phyloP scores from a whole-genome alignment of 345 rosid genomes.

The Orychophragmus violaceus region DNA sequence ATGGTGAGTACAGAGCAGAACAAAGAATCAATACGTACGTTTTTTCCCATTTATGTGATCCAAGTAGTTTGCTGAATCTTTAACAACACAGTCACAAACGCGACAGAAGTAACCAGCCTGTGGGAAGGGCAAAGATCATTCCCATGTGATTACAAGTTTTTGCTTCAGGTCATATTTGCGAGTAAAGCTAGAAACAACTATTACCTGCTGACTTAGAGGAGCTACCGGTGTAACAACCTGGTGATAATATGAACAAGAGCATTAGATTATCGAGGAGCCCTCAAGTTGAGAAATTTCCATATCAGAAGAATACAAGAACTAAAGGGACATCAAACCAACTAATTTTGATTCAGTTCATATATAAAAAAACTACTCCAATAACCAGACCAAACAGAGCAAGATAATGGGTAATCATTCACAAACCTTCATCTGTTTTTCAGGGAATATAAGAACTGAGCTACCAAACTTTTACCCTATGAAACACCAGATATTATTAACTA shows the following conservation, averaged over 20 bases:
- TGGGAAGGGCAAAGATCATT: conserved; percentile 17
- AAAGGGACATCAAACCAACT: background rate
- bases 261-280: background rate
- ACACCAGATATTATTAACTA: background rate
- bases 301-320: too few species aligned
- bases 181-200: background rate
- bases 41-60: conserved; percentile 98
- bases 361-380: background rate
- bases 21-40: conserved; percentile 45
- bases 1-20: background rate
- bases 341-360: background rate
- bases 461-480: background rate
- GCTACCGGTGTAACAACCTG: conserved; percentile 99
- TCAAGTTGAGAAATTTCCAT: background rate
- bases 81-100: conserved; percentile 89
- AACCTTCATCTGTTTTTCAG: background rate
- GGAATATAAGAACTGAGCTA: background rate
- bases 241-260: background rate
- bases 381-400: background rate
- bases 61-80: conserved; percentile 97
- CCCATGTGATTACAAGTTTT: background rate
- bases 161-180: background rate
- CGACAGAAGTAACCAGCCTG: conserved; percentile 96
- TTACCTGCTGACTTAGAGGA: conserved; percentile 96
- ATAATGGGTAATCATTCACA: background rate